Percentiles rank a stretch among this genome's conserved stretches.
phyloP scores from a whole-genome alignment of 139 green algal species.

The Chlamydomonas sp. region DNA sequence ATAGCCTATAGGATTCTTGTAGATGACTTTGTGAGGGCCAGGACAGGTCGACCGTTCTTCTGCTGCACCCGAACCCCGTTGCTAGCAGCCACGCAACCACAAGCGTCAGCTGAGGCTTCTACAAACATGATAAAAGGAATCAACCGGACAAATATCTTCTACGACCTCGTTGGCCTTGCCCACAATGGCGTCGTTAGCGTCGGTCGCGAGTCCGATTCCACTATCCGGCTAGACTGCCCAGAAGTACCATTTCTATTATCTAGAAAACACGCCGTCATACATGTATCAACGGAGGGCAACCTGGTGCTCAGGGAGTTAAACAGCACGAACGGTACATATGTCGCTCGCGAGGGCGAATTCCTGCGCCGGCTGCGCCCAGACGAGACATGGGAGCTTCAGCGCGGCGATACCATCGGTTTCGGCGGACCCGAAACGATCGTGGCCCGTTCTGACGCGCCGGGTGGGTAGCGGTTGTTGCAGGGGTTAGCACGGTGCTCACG shows the following conservation, averaged over 20 bases:
- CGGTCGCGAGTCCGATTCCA: constrained; percentile 41
- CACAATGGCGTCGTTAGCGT: constrained; percentile 32
- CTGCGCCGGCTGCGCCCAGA: constrained; percentile 35
- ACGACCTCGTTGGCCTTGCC: constrained; percentile 46
- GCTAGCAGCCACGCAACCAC: too few relatives aligned
- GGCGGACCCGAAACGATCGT: constrained; percentile 58
- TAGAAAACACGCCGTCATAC: constrained; percentile 43
- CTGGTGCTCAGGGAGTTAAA: constrained; percentile 43
- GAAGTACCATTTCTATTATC: constrained; percentile 56
- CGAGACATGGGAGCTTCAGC: constrained; percentile 27
- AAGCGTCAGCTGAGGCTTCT: not conserved
- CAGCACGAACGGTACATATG: constrained; percentile 57
- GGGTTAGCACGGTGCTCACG: too few relatives aligned
- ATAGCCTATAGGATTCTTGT: not conserved
- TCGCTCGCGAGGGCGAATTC: constrained; percentile 24
- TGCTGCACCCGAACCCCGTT: too few relatives aligned
- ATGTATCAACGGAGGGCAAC: constrained; percentile 36
- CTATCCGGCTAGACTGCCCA: constrained; percentile 40
- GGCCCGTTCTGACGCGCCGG: constrained; percentile 14
- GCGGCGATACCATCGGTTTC: constrained; percentile 49
- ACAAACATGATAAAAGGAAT: constrained; percentile 39
- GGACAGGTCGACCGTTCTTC: not conserved
- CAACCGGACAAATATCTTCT: constrained; percentile 35
- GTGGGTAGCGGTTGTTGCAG: too few relatives aligned
- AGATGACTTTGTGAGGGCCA: too few relatives aligned